phyloP scores from a whole-genome alignment of 2,329 filamentous ascomycete species.

The Penicillium sp. region DNA sequence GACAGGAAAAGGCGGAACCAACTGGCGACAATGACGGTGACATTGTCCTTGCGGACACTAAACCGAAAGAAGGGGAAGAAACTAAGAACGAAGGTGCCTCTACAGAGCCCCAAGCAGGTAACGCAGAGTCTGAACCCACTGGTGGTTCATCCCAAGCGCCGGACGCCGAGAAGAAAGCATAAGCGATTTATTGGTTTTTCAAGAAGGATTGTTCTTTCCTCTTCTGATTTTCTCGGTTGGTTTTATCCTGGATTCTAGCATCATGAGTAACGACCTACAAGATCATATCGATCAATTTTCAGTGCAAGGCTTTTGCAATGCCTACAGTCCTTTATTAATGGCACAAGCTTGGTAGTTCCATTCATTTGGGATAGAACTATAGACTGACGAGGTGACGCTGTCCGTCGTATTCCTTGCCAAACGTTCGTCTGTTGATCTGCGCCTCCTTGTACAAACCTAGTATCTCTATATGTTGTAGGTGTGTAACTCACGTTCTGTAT shows the following conservation, averaged over 20 bases:
- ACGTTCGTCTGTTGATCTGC: no score
- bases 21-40: constrained; percentile 33
- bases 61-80: constrained; percentile 13
- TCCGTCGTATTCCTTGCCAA: background rate
- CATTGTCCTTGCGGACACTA: constrained; percentile 37
- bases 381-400: background rate
- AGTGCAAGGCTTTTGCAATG: background rate
- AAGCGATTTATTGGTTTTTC: background rate
- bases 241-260: constrained; percentile 13
- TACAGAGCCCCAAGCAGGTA: constrained; percentile 1
- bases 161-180: constrained; percentile 13
- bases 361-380: background rate
- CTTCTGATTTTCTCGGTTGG: constrained; percentile 2
- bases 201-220: background rate
- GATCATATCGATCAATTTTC: constrained; percentile 7
- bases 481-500: no score
- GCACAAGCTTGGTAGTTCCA: background rate
- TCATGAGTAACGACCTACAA: constrained; percentile 24
- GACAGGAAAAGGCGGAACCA: constrained; percentile 7
- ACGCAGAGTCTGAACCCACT: constrained; percentile 1
- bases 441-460: no score
- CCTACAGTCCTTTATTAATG: background rate
- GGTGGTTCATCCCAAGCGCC: constrained; percentile 7
- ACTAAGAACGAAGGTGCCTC: constrained; percentile 10
- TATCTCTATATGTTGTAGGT: no score